A percentile compares a stretch with the other conserved stretches of the same genome.
These are phyloP conservation scores for Entomortierella chlamydospora DNA, from an alignment of 192 early-diverging fungal species.

Conservation along the genomic window DNA sequence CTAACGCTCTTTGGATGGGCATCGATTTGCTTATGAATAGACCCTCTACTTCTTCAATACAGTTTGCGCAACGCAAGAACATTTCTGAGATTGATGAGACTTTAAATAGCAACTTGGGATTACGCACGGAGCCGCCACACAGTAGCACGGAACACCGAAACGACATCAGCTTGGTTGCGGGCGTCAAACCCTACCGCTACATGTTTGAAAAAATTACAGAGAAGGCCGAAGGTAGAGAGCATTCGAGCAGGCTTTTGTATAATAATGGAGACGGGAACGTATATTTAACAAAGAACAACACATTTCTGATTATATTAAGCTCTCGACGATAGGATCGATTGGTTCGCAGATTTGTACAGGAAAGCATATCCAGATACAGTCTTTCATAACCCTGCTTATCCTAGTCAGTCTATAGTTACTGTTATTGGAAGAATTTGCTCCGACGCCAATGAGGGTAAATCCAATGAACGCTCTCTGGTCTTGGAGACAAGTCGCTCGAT, in stretches of 20 bases:
- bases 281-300: background rate
- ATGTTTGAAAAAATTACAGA: constrained; percentile 83
- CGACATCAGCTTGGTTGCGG: constrained; percentile 39
- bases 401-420: constrained; percentile 20
- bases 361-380: constrained; percentile 24
- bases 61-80: constrained; percentile 41
- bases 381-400: constrained; percentile 28
- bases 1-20: too few relatives aligned
- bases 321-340: constrained; percentile 48
- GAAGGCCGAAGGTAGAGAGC: constrained; percentile 65
- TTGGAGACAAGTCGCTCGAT: constrained; percentile 85
- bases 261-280: too few relatives aligned
- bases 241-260: background rate
- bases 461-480: constrained; percentile 78
- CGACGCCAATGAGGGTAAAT: constrained; percentile 70
- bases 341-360: constrained; percentile 32
- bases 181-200: constrained; percentile 73
- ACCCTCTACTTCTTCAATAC: constrained; percentile 24
- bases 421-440: constrained; percentile 82
- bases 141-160: constrained; percentile 35
- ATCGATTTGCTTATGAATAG: constrained; percentile 1
- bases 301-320: constrained; percentile 12
- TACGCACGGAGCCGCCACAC: constrained; percentile 9
- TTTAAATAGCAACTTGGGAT: constrained; percentile 67
- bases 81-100: constrained; percentile 61